phyloP scores from a whole-genome alignment of 1,284 basidiomycete genomes.

The Tilletia indica region DNA sequence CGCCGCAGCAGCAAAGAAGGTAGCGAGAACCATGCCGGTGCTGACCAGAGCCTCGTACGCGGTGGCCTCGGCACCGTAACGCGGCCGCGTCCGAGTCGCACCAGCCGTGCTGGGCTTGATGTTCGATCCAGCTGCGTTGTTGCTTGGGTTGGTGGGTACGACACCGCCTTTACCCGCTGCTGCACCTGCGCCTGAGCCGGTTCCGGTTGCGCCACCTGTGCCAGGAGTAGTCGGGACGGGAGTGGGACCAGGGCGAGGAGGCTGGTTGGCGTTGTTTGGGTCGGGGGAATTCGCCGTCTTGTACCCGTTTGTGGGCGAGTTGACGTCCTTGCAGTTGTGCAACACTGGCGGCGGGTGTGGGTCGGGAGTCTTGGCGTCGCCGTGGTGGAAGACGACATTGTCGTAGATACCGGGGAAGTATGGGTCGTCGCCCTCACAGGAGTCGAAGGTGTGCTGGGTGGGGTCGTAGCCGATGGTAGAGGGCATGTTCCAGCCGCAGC shows the following conservation, averaged over 20 bases:
- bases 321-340: constrained; percentile 13
- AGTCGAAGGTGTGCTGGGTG: constrained; percentile 34
- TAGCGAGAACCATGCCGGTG: no score
- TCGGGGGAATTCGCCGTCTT: background rate
- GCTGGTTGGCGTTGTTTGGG: no score
- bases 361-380: background rate
- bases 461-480: constrained; percentile 17
- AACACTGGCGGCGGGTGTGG: background rate
- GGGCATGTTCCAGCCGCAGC: constrained; percentile 49
- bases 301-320: constrained; percentile 8
- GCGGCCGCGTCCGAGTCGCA: no score
- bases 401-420: constrained; percentile 45
- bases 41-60: no score
- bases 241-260: no score
- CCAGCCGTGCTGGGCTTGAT: no score
- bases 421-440: constrained; percentile 41
- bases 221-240: no score
- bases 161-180: no score
- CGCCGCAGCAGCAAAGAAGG: no score
- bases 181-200: background rate
- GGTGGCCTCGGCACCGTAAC: no score
- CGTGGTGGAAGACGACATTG: background rate
- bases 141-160: no score
- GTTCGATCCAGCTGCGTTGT: no score
- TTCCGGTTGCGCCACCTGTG: background rate